Percentiles rank a stretch among this genome's conserved stretches.
Conservation (phyloP, 164 flowering plant species). For the Paratinospora sagittata region DNA sequence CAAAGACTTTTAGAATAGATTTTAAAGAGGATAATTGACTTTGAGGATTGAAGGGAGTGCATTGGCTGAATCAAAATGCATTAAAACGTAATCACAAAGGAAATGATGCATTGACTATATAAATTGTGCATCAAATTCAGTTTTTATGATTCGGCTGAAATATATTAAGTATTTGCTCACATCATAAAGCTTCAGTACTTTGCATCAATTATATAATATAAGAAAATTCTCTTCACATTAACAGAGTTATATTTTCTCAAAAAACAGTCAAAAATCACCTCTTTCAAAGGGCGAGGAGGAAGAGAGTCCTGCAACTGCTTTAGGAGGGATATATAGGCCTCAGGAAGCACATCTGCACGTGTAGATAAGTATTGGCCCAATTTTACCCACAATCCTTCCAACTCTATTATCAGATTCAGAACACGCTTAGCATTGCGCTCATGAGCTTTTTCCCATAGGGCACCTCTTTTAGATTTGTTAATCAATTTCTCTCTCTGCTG, state of each 20-base stretch:
- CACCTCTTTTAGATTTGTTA: slow-evolving; percentile 39
- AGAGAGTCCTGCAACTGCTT: slow-evolving; percentile 94
- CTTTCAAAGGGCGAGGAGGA: slow-evolving; percentile 86
- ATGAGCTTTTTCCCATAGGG: slow-evolving; percentile 80
- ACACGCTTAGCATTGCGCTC: slow-evolving; percentile 95
- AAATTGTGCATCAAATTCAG: no score
- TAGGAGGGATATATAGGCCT: slow-evolving; percentile 65
- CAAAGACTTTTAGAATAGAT: no score
- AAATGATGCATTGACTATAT: no score
- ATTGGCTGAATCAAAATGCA: not conserved
- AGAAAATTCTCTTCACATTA: no score
- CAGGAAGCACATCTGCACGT: slow-evolving; percentile 96
- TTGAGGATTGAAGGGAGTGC: not conserved
- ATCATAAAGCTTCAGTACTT: no score
- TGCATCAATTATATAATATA: no score
- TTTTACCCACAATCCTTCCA: slow-evolving; percentile 99
- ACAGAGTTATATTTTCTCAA: not conserved
- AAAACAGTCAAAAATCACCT: slow-evolving; percentile 38
- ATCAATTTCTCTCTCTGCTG: slow-evolving; percentile 83
- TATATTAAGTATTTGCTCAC: no score
- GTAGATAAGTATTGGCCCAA: slow-evolving; percentile 94
- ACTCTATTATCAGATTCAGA: slow-evolving; percentile 58
- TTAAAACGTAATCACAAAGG: not conserved
- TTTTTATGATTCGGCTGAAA: no score
- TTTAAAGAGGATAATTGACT: not conserved